A percentile compares a stretch with the other conserved stretches of the same genome.
Conservation (phyloP, 208 protist species). For the Acanthamoeba sp. region DNA sequence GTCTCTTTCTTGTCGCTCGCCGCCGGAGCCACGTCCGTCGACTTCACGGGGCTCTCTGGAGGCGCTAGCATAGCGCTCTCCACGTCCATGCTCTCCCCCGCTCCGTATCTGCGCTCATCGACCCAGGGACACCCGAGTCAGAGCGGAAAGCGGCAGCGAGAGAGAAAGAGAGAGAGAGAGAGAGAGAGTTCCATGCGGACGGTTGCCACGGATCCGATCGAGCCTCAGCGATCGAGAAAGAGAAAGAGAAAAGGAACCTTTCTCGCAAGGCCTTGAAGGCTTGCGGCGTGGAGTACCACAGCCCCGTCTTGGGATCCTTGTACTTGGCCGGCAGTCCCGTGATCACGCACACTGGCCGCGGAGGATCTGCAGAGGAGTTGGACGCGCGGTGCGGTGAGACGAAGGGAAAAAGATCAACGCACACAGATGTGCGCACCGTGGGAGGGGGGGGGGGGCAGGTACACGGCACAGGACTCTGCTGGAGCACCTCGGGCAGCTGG, state of each 20-base stretch:
- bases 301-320: conserved; percentile 45
- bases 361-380: background rate
- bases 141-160: no score
- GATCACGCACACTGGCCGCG: background rate
- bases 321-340: conserved; percentile 59
- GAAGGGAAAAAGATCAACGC: background rate
- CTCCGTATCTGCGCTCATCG: no score
- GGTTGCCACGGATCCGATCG: no score
- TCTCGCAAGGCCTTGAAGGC: conserved; percentile 10
- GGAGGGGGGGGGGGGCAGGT: background rate
- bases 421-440: no score
- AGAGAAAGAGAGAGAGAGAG: no score
- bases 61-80: no score
- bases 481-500: conserved; percentile 18
- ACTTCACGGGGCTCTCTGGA: no score
- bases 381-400: background rate
- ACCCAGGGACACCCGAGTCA: no score
- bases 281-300: conserved; percentile 50
- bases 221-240: no score
- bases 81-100: no score
- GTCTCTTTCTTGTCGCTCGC: background rate
- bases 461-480: background rate
- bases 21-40: no score
- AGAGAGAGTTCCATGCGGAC: no score
- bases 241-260: background rate